Evolutionary conservation across 768 basidiomycete genomes (phyloP), one percentile per base, ranked within the genome.

Genomic region (Cystoderma amianthinum): DNA sequence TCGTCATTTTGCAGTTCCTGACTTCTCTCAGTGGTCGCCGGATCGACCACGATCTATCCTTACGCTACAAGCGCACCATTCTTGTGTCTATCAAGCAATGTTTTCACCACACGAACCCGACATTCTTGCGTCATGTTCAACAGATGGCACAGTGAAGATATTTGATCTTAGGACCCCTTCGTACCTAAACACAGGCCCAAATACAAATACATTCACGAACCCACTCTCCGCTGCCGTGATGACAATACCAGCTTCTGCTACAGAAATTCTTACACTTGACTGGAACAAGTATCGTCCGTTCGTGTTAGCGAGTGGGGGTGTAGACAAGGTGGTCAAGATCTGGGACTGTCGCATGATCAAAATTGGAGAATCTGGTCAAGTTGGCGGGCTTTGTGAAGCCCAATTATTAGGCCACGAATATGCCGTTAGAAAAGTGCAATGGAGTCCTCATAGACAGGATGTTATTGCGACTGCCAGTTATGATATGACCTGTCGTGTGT

Each of bases 401-500:
- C 78, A 82, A 44, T 60, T 93, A 9, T 62, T 76, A 3, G 92
- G 92, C 4, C 92, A 95, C 53, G 91, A 93, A 61, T 94, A 91
- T 53, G 92, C 92, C 2, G 78, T 94, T 33, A 69, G 92, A 32
- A 87, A 87, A 56, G 76, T 95, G 3, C 85, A 89, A 47, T 95
- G 92, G 91, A 82, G 83, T 56, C 87, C 87, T 28, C 86, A 90
- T 64, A 67, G 72, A 19, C 64, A 80, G 3, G 82, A 87, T 45
- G 52, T 87, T 11, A 65, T 89, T 17, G 82, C 84, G 2, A 67
- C 68, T 32, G 74, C 67, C 28, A 83, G 85, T 53, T 94, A 97
- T 62, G 95, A 98, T 56, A 98, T 97, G 95, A 92, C 92, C 1
- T 91, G 85, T 60, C 72, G 90, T 58, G 72, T 94, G 85, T 96